Conservation (phyloP, 306 rosid genomes). For the Styphnolobium japonicum region DNA sequence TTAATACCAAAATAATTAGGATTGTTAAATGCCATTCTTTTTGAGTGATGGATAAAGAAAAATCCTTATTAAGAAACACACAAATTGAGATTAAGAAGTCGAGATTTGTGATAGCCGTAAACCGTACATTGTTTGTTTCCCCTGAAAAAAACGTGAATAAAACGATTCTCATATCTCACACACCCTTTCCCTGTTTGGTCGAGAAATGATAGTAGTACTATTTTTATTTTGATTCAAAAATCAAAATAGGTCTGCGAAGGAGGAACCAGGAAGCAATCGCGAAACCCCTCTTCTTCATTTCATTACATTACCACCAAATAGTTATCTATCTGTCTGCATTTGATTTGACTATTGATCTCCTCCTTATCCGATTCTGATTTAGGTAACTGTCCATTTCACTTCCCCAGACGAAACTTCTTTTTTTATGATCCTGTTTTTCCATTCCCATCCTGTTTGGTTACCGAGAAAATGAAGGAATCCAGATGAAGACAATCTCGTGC, state of each 20-base stretch:
- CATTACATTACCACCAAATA: not conserved
- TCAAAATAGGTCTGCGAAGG: not conserved
- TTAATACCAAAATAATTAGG: too few relatives aligned
- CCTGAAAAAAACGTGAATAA: not conserved
- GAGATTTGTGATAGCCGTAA: not conserved
- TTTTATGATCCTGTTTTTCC: not conserved
- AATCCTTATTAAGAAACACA: not conserved
- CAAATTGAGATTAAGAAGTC: not conserved
- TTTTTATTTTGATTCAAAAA: not conserved
- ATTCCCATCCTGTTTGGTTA: not conserved
- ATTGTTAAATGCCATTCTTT: not conserved
- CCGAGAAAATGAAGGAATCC: not conserved
- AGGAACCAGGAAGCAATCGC: not conserved
- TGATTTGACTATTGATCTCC: not conserved
- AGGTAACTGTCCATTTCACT: slow-evolving; percentile 24
- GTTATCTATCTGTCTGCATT: too few relatives aligned
- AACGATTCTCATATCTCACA: not conserved
- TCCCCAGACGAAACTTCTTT: not conserved
- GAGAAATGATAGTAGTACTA: not conserved
- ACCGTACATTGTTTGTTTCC: not conserved
- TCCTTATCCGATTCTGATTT: not conserved
- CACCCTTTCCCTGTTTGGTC: not conserved
- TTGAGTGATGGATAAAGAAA: not conserved
- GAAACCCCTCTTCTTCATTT: not conserved
- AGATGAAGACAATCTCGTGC: too few relatives aligned